A percentile compares a stretch with the other conserved stretches of the same genome.
Conservation (phyloP, 768 basidiomycete species). For the Mycena vitilis region DNA sequence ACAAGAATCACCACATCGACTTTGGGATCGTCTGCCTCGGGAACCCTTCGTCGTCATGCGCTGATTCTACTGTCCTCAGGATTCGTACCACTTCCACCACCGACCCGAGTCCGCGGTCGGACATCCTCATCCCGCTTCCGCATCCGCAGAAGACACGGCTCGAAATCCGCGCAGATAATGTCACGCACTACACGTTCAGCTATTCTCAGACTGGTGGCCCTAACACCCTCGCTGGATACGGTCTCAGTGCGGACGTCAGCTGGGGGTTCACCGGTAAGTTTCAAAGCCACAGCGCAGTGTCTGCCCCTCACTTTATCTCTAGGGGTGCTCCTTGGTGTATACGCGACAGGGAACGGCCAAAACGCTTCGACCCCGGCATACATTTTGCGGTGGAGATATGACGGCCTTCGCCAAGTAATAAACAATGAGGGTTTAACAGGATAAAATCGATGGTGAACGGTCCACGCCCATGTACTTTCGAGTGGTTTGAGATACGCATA, state of each 20-base stretch:
- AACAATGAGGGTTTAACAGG: neutral
- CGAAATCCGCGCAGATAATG: conserved; percentile 33
- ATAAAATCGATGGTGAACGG: too few relatives aligned
- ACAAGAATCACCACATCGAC: conserved; percentile 34
- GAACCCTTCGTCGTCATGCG: conserved; percentile 12
- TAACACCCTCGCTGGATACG: conserved; percentile 23
- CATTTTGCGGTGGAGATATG: conserved; percentile 31
- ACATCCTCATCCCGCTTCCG: conserved; percentile 24
- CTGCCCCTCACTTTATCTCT: neutral
- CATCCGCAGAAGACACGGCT: conserved; percentile 21
- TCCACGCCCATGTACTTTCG: too few relatives aligned
- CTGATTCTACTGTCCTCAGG: conserved; percentile 20
- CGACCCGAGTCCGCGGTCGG: conserved; percentile 8
- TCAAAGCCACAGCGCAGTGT: too few relatives aligned
- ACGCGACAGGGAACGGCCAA: conserved; percentile 31
- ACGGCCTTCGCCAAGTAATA: conserved; percentile 22
- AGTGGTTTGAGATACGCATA: too few relatives aligned
- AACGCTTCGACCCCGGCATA: conserved; percentile 33
- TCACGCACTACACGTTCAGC: conserved; percentile 32
- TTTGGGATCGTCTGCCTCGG: conserved; percentile 31
- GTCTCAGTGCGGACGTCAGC: conserved; percentile 32
- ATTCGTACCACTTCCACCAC: conserved; percentile 32
- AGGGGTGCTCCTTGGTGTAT: conserved; percentile 32
- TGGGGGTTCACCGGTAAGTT: conserved; percentile 34
- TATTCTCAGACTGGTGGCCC: conserved; percentile 13